Conservation (phyloP, 768 basidiomycete species). For the Lactifluus subvellereus region DNA sequence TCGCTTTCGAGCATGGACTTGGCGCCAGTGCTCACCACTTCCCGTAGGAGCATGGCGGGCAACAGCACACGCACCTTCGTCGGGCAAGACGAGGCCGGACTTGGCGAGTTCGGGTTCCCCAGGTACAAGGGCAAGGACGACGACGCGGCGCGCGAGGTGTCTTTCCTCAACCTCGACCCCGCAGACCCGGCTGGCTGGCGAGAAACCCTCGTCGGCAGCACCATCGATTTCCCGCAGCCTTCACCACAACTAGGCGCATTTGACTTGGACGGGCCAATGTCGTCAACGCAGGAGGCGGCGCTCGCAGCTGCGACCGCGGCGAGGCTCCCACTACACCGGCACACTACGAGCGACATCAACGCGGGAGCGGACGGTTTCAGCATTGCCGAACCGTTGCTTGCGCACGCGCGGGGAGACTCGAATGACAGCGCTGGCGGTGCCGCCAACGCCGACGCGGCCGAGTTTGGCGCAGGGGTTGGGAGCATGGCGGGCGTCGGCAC, state of each 20-base stretch:
- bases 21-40: conserved; percentile 25
- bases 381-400: conserved; percentile 32
- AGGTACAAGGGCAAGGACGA: conserved; percentile 14
- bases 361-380: conserved; percentile 1
- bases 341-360: conserved; percentile 13
- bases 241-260: background rate
- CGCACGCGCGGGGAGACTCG: conserved; percentile 28
- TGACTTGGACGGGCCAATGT: background rate
- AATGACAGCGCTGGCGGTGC: conserved; percentile 26
- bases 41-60: conserved; percentile 32
- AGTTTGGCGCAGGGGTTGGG: conserved; percentile 4
- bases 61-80: conserved; percentile 32
- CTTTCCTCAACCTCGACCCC: conserved; percentile 19
- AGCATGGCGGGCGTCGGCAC: conserved; percentile 48
- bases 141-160: conserved; percentile 7
- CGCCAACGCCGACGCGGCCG: conserved; percentile 2
- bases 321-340: conserved; percentile 5
- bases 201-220: conserved; percentile 21
- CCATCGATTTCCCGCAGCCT: conserved; percentile 10
- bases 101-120: conserved; percentile 22
- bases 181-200: conserved; percentile 19
- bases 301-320: conserved; percentile 1
- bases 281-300: conserved; percentile 1
- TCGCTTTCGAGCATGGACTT: conserved; percentile 28
- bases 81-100: conserved; percentile 20